Conservation (phyloP, 192 early-diverging fungal species). For the Podila verticillata region DNA sequence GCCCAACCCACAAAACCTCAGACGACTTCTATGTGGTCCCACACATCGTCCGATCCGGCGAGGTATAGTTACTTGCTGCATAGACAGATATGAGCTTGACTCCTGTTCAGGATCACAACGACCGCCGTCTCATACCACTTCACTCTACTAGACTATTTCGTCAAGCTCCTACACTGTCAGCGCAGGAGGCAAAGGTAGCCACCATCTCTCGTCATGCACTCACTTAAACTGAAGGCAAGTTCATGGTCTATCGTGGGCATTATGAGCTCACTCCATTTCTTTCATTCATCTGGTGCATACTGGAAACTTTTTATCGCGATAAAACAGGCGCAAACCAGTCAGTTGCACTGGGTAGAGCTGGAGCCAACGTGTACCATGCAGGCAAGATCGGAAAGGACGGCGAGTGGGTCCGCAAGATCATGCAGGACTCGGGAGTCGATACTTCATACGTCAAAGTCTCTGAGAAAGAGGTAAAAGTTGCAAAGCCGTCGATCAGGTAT, state of each 20-base stretch:
- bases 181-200: slow-evolving; percentile 76
- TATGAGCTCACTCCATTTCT: neutral
- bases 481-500: neutral
- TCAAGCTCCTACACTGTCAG: slow-evolving; percentile 61
- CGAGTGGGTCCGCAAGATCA: slow-evolving; percentile 73
- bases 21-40: slow-evolving; percentile 82
- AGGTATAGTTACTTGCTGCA: slow-evolving; percentile 43
- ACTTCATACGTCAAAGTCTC: slow-evolving; percentile 65
- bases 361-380: slow-evolving; percentile 72
- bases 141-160: slow-evolving; percentile 31
- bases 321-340: slow-evolving; percentile 85
- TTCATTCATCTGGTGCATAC: neutral
- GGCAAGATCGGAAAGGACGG: slow-evolving; percentile 90
- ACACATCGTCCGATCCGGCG: slow-evolving; percentile 71
- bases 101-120: too few species aligned
- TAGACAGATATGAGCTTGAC: too few species aligned
- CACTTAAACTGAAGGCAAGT: slow-evolving; percentile 3
- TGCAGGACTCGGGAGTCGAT: slow-evolving; percentile 74
- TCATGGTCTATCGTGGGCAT: too few species aligned
- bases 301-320: neutral
- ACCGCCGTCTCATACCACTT: too few species aligned
- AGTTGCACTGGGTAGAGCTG: slow-evolving; percentile 83
- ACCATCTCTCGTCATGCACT: neutral
- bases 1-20: neutral
- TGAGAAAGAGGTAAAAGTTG: slow-evolving; percentile 54